Evolutionary conservation across 352 stramenopile species (phyloP).

Genomic region (Phytophthora multivora): DNA sequence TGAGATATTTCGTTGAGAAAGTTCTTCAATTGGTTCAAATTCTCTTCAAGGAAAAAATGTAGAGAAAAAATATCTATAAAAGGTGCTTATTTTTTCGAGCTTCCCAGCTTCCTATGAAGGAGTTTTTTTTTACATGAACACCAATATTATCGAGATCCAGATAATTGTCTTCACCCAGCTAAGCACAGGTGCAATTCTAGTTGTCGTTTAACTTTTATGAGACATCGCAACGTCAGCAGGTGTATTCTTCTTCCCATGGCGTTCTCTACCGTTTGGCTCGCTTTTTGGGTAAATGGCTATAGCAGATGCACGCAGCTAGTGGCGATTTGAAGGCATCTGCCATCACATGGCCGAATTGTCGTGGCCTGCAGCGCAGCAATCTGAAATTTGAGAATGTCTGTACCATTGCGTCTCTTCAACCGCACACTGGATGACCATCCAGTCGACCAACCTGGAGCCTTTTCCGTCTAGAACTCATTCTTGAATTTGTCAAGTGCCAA

Average conservation of each 20-base stretch:
- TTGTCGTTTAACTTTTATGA: neutral
- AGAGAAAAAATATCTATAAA: no score
- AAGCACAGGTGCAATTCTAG: no score
- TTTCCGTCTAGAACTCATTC: conserved; percentile 4
- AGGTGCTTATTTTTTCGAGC: no score
- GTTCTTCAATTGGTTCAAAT: no score
- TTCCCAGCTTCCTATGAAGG: no score
- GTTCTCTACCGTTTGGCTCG: neutral
- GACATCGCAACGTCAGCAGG: neutral
- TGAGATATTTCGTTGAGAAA: no score
- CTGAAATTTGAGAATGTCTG: conserved; percentile 11
- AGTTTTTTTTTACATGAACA: no score
- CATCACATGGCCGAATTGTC: conserved; percentile 12
- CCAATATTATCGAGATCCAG: no score
- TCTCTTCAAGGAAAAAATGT: no score
- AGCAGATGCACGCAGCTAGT: conserved; percentile 20
- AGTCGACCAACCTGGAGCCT: neutral
- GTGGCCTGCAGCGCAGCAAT: conserved; percentile 12
- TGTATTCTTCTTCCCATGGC: neutral
- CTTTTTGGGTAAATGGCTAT: neutral
- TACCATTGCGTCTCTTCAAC: conserved; percentile 10
- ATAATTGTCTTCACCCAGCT: no score
- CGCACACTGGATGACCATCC: neutral
- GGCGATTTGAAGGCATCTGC: neutral
- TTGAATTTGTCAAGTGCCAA: conserved; percentile 8